Conservation (phyloP, 2,329 filamentous ascomycete genomes). For the Botryotinia globosa region DNA sequence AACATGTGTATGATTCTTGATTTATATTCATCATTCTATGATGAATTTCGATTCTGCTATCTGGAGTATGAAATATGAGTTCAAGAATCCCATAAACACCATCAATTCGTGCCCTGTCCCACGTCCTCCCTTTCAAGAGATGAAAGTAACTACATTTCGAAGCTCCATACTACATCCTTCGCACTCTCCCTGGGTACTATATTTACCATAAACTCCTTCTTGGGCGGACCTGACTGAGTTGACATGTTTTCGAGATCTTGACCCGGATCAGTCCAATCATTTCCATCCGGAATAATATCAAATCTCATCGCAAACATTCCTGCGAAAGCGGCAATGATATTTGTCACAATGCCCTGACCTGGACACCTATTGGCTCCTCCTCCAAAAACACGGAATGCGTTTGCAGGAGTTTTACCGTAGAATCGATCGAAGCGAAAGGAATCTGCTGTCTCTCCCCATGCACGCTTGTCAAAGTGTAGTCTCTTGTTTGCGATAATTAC, state of each 20-base stretch:
- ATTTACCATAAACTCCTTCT: constrained; percentile 5
- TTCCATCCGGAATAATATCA: not conserved
- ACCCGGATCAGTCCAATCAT: constrained; percentile 3
- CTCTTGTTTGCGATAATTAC: constrained; percentile 5
- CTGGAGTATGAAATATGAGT: not conserved
- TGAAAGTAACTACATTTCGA: constrained; percentile 2
- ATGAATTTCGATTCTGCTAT: not conserved
- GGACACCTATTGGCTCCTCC: constrained; percentile 16
- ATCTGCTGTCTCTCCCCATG: constrained; percentile 7
- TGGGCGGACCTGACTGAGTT: not conserved
- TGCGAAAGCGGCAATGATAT: not conserved
- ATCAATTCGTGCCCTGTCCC: not conserved
- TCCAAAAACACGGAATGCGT: constrained; percentile 17
- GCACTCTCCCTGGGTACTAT: not conserved
- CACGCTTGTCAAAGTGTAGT: constrained; percentile 14
- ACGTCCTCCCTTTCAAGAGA: not conserved
- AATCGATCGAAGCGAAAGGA: constrained; percentile 6
- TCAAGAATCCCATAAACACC: not conserved
- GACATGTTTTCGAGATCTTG: constrained; percentile 12
- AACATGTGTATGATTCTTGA: not conserved
- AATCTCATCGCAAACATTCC: constrained; percentile 15
- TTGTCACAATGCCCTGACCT: not conserved
- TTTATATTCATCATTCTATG: not conserved
- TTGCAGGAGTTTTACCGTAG: not conserved
- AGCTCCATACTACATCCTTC: constrained; percentile 4